Percentiles rank a stretch among this genome's conserved stretches.
phyloP scores from a whole-genome alignment of 805 yeast species.

The Candida ipomoeae region DNA sequence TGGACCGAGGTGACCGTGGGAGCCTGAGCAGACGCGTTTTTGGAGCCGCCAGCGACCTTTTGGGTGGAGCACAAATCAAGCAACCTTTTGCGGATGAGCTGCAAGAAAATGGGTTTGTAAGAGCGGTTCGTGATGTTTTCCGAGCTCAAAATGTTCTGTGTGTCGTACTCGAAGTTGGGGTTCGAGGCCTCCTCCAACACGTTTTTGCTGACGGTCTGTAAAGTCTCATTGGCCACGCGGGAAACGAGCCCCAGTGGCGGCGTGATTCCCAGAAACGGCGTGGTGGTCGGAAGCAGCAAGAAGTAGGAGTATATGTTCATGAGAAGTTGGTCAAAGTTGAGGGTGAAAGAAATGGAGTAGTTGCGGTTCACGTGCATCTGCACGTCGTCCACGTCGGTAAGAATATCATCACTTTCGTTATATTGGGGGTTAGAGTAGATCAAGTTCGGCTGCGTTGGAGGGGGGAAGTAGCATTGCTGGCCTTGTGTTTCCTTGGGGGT shows the following conservation, averaged over 20 bases:
- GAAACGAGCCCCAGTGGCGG: conserved; percentile 45
- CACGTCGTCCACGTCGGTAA: conserved; percentile 38
- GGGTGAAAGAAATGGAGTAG: conserved; percentile 34
- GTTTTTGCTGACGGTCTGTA: conserved; percentile 24
- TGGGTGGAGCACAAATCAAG: conserved; percentile 35
- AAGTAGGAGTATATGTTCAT: conserved; percentile 32
- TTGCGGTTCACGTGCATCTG: conserved; percentile 18
- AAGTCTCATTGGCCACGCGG: conserved; percentile 41
- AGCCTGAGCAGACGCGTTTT: conserved; percentile 5
- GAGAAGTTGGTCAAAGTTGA: conserved; percentile 34
- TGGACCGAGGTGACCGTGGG: conserved; percentile 12
- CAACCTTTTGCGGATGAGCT: conserved; percentile 38
- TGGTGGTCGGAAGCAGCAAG: conserved; percentile 40
- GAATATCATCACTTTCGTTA: conserved; percentile 40
- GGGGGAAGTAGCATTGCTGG: conserved; percentile 10
- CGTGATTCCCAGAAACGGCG: conserved; percentile 39
- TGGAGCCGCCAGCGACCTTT: conserved; percentile 8
- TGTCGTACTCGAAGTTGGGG: conserved; percentile 25
- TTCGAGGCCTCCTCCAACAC: conserved; percentile 9
- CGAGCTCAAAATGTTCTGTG: conserved; percentile 28
- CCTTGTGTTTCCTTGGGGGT: conserved; percentile 34
- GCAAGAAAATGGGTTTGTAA: conserved; percentile 38
- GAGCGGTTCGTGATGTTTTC: conserved; percentile 30
- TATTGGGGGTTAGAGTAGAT: conserved; percentile 32
- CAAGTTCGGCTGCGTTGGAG: conserved; percentile 7